Percentiles rank a stretch among this genome's conserved stretches.
Evolutionary conservation across 345 rosid species (phyloP).

Genomic region (Dovyalis caffra): DNA sequence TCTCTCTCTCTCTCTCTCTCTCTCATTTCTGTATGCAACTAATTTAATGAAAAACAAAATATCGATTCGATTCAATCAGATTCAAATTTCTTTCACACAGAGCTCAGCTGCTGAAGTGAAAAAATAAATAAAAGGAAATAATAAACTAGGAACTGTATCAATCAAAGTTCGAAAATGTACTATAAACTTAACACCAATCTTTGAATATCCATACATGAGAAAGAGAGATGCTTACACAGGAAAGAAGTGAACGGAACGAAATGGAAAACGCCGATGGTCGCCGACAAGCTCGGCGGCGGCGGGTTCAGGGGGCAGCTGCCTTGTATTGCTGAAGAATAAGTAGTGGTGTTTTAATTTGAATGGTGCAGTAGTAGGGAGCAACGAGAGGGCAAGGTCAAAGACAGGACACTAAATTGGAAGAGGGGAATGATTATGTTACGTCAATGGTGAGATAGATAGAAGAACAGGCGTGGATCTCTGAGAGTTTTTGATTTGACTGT

Average conservation of each 20-base stretch:
- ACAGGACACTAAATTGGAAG: background rate
- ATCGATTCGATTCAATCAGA: background rate
- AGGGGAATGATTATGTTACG: background rate
- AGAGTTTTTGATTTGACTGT: background rate
- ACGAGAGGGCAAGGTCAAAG: background rate
- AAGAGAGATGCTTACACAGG: background rate
- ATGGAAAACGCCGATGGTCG: background rate
- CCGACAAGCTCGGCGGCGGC: slow-evolving; percentile 6
- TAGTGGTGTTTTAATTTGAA: background rate
- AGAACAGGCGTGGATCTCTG: background rate
- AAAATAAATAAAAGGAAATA: background rate
- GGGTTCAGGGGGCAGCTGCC: background rate
- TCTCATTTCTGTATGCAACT: background rate
- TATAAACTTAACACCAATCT: background rate
- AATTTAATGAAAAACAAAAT: background rate
- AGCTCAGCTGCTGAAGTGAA: background rate
- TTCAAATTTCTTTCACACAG: background rate
- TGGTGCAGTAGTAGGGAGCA: background rate
- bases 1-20: background rate
- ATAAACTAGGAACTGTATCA: background rate
- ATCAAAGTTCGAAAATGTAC: background rate
- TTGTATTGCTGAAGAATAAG: background rate
- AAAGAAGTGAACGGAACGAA: background rate
- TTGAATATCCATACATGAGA: background rate
- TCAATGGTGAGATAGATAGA: background rate